Base-by-base conservation (phyloP, 2,329 filamentous ascomycete species). In the Leptographium lundbergii region DNA sequence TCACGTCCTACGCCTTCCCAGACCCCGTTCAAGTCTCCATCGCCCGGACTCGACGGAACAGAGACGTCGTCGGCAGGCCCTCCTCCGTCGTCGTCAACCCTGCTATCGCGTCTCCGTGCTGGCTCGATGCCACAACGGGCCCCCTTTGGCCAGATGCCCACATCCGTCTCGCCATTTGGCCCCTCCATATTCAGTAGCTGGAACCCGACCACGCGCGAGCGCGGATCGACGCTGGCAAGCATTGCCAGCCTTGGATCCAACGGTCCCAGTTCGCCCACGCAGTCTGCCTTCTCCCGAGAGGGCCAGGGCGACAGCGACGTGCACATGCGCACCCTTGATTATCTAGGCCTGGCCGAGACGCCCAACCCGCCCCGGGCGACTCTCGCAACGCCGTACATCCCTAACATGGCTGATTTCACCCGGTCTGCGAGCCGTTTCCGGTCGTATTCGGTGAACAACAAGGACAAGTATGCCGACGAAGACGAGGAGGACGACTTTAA, bases 391-490 rank as follows among this genome's bases (percentile, higher is more conserved):
- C 86, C 88, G 2, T 87, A 90, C 64, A 78, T 92, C 39, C 85
- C 87, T 52, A 88, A 88, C 67, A 76, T 92, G 61, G 85, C 86
- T 62, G 86, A 89, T 69, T 81, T 89, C 64, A 87, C 86, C 63
- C 88, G 83, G 69, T 88, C 88, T 66, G 80, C 86, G 52, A 97
- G 88, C 70, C 85, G 94, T 57, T 95, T 97, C 77, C 85, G 94
- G 54, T 99, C 94, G 1, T 97, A 96, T 72, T 99, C 94, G 0
- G 94, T 99, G 64, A 99, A 99, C 72, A 95, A 95, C 59, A 96
- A 95, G 73, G 92, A 97, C 70, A 95, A 94, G 71, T 97, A 97
- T 67, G 91, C 88, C 2, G 90, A 95, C 66, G 87, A 90, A 57
- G 87, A 91, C 57, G 87, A 45, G 17, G 39, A 91, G 57, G 87